Base-by-base conservation (phyloP, 139 green algal genomes). In the Micractinium sp. region DNA sequence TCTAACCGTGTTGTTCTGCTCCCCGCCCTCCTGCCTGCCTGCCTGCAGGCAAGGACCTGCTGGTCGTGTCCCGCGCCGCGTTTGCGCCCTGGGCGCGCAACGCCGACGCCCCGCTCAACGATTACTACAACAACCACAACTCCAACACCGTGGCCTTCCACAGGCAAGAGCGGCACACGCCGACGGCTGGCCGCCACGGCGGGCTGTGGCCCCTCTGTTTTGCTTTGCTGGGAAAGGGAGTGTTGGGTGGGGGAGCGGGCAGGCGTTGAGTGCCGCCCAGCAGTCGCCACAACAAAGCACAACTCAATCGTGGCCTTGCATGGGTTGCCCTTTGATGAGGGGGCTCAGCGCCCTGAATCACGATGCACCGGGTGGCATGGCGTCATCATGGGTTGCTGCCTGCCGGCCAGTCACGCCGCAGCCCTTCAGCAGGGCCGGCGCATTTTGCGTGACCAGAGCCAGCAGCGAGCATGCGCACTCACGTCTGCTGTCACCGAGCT, bases 91-190 rank as follows among this genome's bases (percentile, higher is more conserved):
- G 88, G 73, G n/a, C 85, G 2, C 22, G 18, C 22, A 60, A 82
- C 39, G 15, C 39, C 25, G 74, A 88, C 18, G 84, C 74, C 1
- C 36, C 74, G 5, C 75, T 86, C 0, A 74, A 86, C 60, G 29
- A 23, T 0, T 85, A 88, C 38, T 89, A 87, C 85, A 87, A 90
- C 85, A 91, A 89, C 77, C 89, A 90, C 85, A 89, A 90, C 79
- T 90, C 84, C 33, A 92, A 92, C 47, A 53, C 89, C 35, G 83
- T 92, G 47, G 73, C 85, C 61, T 56, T 56, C 47, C 47, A 56
- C 47, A 56, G 47, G n/a, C n/a, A n/a, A n/a, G n/a, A n/a, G n/a
- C n/a, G n/a, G n/a, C n/a, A n/a, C n/a, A n/a, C n/a, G n/a, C n/a
- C n/a, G n/a, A n/a, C n/a, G n/a, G n/a, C n/a, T n/a, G n/a, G n/a